Conservation (phyloP, 164 flowering plant genomes). For the Kingdonia uniflora region DNA sequence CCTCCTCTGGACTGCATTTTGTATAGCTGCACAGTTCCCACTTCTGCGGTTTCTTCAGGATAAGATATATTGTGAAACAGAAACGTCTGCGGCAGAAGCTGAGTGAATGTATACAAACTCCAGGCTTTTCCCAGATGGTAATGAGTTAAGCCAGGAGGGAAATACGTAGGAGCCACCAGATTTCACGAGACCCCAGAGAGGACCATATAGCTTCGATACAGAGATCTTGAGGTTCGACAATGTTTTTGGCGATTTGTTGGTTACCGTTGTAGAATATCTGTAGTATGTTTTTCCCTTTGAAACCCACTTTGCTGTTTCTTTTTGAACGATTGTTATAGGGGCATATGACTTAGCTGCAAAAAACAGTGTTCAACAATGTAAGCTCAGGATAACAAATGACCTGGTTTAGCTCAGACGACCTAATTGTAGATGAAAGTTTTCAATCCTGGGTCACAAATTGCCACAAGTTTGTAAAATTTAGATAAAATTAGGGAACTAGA, state of each 20-base stretch:
- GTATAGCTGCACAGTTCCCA: constrained; percentile 43
- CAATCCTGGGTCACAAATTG: too few relatives aligned
- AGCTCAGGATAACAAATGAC: too few relatives aligned
- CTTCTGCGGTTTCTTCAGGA: constrained; percentile 17
- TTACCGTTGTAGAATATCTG: constrained; percentile 60
- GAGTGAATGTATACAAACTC: constrained; percentile 79
- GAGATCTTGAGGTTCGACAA: constrained; percentile 50
- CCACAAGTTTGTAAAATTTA: too few relatives aligned
- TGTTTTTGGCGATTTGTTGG: constrained; percentile 59
- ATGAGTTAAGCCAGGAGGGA: constrained; percentile 50
- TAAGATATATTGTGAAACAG: constrained; percentile 47
- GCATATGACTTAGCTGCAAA: constrained; percentile 32
- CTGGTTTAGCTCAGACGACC: too few relatives aligned
- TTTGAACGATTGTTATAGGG: constrained; percentile 43
- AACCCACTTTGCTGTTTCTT: constrained; percentile 55
- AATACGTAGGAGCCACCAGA: constrained; percentile 35
- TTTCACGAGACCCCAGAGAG: constrained; percentile 71
- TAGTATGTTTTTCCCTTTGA: constrained; percentile 55
- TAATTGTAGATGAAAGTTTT: too few relatives aligned
- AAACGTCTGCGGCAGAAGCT: constrained; percentile 45
- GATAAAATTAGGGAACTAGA: too few relatives aligned
- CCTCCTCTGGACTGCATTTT: constrained; percentile 22
- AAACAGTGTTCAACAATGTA: too few relatives aligned
- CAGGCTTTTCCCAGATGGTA: constrained; percentile 58
- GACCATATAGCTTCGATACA: constrained; percentile 72